Base-by-base conservation (phyloP, 1,284 basidiomycete species). In the Gymnopus androsaceus region DNA sequence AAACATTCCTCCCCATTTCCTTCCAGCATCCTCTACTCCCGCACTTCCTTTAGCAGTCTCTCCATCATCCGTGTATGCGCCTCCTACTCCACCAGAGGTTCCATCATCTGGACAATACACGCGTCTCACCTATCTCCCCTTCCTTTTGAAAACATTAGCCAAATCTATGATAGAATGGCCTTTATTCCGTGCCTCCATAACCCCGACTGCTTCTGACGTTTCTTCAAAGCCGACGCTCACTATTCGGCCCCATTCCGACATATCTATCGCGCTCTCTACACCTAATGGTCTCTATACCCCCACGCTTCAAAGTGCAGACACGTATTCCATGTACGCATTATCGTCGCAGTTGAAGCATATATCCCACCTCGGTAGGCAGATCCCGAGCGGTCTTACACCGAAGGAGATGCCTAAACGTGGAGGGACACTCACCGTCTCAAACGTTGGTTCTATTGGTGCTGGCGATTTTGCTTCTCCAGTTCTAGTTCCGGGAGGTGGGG, bases 281-380 rank as follows among this genome's bases (percentile, higher is more conserved):
- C 89, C 90, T 0, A 87, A 87, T 0, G 94, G 94, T 0, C 82
- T 97, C 12, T 90, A 95, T 66, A 94, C 94, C 0, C 95, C 95
- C 0, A 90, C 91, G 5, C 73, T 97, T 17, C 78, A 81, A n/a
- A 67, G 74, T 44, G 82, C 85, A 19, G 80, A 92, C 65, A 72
- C 73, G 0, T 72, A 78, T 30, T 84, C 82, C 4, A 72, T 93
- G 2, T 89, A 88, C 66, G 70, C 78, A 1, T 78, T 97, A 58
- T 82, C 88, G 1, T 79, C 84, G 0, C 76, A 79, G 8, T 77
- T 95, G 30, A 74, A 79, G 8, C 79, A 82, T 56, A 71, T 92
- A 27, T 79, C 87, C 0, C 68, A 84, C 49, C 79, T 90, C 7
- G 86, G 87, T 0, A 80, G 89, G 3, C 82, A 85, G 59, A 75